Evolutionary conservation across 176 grass and related monocot genomes (phyloP).

Genomic region (Eleusine coracana): DNA sequence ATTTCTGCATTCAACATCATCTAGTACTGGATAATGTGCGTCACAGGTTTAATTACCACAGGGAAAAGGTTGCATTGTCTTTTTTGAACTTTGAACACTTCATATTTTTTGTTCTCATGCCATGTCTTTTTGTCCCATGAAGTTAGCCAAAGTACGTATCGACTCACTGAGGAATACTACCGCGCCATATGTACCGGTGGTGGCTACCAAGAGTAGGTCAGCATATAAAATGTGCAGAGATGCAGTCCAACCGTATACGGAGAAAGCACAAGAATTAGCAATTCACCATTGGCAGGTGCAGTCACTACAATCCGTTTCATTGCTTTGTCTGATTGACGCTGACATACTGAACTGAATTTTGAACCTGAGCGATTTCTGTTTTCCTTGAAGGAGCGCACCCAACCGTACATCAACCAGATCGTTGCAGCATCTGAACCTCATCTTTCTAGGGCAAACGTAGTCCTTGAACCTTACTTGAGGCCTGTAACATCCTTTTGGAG

Average conservation of each 20-base stretch:
- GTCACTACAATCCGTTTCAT: not conserved
- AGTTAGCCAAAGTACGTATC: constrained; percentile 12
- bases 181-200: not conserved
- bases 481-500: constrained; percentile 9
- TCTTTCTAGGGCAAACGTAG: not conserved
- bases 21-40: not conserved
- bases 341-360: not conserved
- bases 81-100: not conserved
- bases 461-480: constrained; percentile 14
- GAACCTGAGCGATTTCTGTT: not conserved
- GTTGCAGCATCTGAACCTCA: constrained; percentile 21
- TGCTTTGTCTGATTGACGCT: not conserved
- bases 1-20: not conserved
- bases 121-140: not conserved
- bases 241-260: not conserved
- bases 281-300: constrained; percentile 41
- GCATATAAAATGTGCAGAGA: constrained; percentile 31
- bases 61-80: not conserved
- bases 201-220: not conserved
- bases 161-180: not conserved
- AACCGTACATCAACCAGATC: constrained; percentile 1
- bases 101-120: not conserved
- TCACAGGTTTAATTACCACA: too few relatives aligned
- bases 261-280: not conserved
- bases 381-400: not conserved